Evolutionary conservation across 306 rosid genomes (phyloP), one percentile per base, ranked within the genome.

Genomic region (Abrus precatorius): DNA sequence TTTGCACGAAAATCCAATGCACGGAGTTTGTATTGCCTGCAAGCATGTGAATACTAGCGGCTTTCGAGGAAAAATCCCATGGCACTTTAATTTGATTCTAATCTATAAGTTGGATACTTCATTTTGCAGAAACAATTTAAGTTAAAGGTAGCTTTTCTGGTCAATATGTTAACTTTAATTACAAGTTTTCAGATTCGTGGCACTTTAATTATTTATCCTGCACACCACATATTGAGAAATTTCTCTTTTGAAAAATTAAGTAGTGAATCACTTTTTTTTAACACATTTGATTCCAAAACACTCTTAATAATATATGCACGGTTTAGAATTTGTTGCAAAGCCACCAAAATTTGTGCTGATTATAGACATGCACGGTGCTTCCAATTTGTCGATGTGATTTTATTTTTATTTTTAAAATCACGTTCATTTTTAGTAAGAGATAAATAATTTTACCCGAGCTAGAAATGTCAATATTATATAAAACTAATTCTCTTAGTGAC

Each of bases 21-120:
- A 60, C 1, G 4, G 11, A 63, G 32, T n/a, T 60, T 68, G 20
- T 13, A 48, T 44, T 60, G 72, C 13, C 11, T 14, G 50, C 71
- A 76, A 28, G 60, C 87, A 75, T 76, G 85, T 76, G 88, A 62
- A 28, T 71, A 48, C 29, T 43, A 61, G 56, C 78, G 52, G 43
- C 45, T 49, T 84, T n/a, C 1, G 27, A 14, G 54, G 75, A 54
- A 79, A 11, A 20, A 48, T 2, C 14, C 55, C 77, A 2, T 62
- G 43, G 4, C 72, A 48, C 49, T 55, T 77, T 47, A 69, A 20
- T 67, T 85, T 60, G 14, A 49, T 73, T 78, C 3, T 1, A 33
- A 74, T 74, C 9, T 9, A 12, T 14, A 69, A 41, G 77, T 49
- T 66, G 45, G 36, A 61, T 85, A 27, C 82, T 72, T 82, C 34